Evolutionary conservation across 225 moss, liverwort and hornwort genomes (phyloP), one percentile per base, ranked within the genome.

Genomic region (Sphagnum tenellum): DNA sequence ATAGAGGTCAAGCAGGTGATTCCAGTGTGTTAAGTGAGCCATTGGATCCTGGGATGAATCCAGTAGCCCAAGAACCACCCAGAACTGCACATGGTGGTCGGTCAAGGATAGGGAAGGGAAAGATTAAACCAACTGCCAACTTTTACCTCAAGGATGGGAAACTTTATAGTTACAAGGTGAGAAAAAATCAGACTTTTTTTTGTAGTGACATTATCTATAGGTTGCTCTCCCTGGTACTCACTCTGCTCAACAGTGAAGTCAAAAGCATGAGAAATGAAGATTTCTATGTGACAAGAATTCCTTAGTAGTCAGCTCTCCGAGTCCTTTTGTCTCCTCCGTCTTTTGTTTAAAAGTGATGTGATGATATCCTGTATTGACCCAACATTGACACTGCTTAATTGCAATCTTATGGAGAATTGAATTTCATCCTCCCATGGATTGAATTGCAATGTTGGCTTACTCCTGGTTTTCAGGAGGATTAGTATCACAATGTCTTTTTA

Each of bases 121-220:
- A 82, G 64, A 75, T 68, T 53, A 87, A 80, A 9, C 72, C 82
- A 48, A 85, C 82, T 67, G 78, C 94, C 6, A 83, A 84, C 60
- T 91, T 89, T 64, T 95, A 89, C 67, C 77, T 95, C 0, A 92
- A 88, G 77, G 91, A 95, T 68, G 91, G 91, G 12, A 95, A 95
- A 57, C 78, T 95, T 51, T 92, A 95, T 62, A 95, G 69, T 55
- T 92, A 88, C 70, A 95, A 95, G 84, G 94, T 95, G 72, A 8
- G 65, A n/a, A 29, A 0, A 29, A 29, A 29, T 29, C 29, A 29
- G 29, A 29, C 29, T 29, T 29, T 29, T 29, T 29, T 29, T 29
- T 0, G 0, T 29, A 29, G 29, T 29, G 29, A 29, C 29, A 29
- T 29, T 29, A 29, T 29, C 29, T 29, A 29, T 29, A 29, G 29